phyloP scores from a whole-genome alignment of 441 rosid species.

The Populus tomentosa region DNA sequence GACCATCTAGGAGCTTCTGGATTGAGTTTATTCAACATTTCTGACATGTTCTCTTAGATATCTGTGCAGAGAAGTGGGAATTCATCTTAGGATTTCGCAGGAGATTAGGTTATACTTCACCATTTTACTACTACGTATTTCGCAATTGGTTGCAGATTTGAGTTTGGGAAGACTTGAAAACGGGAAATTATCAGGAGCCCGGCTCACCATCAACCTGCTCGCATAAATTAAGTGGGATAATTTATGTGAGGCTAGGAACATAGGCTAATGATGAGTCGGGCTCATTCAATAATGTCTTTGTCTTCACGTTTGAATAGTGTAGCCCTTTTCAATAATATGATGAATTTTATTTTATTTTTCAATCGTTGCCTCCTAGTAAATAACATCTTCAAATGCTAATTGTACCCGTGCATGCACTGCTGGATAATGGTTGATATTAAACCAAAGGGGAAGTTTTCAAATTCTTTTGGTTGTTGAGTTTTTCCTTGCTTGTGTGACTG shows the following conservation, averaged over 20 bases:
- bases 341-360: neutral
- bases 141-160: neutral
- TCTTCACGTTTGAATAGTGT: neutral
- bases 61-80: neutral
- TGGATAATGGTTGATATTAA: neutral
- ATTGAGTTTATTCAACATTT: too few relatives aligned
- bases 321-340: too few relatives aligned
- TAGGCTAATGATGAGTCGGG: neutral
- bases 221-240: neutral
- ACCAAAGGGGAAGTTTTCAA: neutral
- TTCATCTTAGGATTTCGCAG: neutral
- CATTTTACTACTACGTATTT: neutral
- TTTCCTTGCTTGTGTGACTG: too few relatives aligned
- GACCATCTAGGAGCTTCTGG: too few relatives aligned
- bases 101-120: neutral
- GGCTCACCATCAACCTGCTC: neutral
- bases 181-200: neutral
- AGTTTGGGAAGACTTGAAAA: neutral
- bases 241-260: neutral
- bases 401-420: neutral
- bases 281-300: neutral
- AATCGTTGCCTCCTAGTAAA: neutral
- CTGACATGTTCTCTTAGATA: neutral
- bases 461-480: neutral
- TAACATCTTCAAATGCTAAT: neutral